Conservation (phyloP, 495 filamentous ascomycete species). For the Penicillium egyptiacum region DNA sequence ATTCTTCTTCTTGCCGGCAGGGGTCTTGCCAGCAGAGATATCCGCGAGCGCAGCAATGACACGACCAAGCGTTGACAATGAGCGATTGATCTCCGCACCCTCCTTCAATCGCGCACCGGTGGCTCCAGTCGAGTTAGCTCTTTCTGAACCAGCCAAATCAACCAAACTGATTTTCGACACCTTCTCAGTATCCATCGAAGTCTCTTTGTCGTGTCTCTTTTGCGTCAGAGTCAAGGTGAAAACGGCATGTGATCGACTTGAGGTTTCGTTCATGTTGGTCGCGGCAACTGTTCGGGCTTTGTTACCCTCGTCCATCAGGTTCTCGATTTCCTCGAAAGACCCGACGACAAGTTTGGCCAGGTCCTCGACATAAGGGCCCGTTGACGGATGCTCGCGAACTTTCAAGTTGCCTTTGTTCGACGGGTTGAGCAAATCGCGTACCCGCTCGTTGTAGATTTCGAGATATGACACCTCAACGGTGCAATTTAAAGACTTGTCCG, state of each 20-base stretch:
- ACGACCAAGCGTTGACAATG: conserved; percentile 92
- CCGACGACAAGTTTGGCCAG: conserved; percentile 96
- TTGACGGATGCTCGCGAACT: conserved; percentile 96
- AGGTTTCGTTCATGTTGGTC: conserved; percentile 99
- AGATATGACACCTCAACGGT: conserved; percentile 98
- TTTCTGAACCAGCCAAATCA: conserved; percentile 95
- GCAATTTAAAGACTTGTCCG: conserved; percentile 76
- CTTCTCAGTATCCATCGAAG: conserved; percentile 94
- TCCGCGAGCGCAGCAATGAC: conserved; percentile 97
- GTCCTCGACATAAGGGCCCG: conserved; percentile 97
- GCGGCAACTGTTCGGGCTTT: conserved; percentile 97
- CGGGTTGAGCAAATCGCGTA: conserved; percentile 94
- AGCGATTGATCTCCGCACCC: conserved; percentile 98
- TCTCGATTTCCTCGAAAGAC: conserved; percentile 92
- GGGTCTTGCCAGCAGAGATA: conserved; percentile 61
- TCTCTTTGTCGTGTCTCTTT: conserved; percentile 89
- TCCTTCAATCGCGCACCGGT: conserved; percentile 96
- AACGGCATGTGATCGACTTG: conserved; percentile 95
- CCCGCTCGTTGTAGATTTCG: conserved; percentile 99
- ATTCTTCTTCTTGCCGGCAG: conserved; percentile 83
- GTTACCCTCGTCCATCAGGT: conserved; percentile 99
- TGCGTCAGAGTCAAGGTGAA: conserved; percentile 96
- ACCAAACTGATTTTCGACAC: conserved; percentile 97
- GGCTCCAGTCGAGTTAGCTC: conserved; percentile 92
- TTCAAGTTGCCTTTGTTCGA: conserved; percentile 95